Evolutionary conservation across 179 eudicot species (phyloP), one percentile per base, ranked within the genome.

Genomic region (Silene noctiflora): DNA sequence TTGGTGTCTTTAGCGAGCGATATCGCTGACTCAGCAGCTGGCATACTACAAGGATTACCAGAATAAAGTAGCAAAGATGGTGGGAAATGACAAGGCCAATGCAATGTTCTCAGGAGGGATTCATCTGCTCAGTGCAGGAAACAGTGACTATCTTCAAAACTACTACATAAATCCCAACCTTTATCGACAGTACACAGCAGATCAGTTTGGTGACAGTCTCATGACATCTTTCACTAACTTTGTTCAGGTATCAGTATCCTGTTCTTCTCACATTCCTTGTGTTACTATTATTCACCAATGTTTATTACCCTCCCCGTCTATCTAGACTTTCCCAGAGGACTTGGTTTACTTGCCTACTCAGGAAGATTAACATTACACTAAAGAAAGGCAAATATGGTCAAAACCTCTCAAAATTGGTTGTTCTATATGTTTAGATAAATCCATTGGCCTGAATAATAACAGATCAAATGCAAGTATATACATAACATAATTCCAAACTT

Each of bases 121-220:
- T n/a, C 84, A 85, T 73, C 67, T 85, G 27, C 60, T 83, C 11
- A 81, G 84, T 68, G 86, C 88, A 22, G 88, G 86, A 44, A 64
- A 76, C 42, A 83, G 88, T 81, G 88, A 85, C 53, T 85, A 75
- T 71, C 74, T 85, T 21, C 88, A 82, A 56, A 85, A 85, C 25
- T 85, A 80, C 77, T 85, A 83, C 69, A 69, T 85, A 16, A 78
- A 85, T 55, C 86, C 88, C 27, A 51, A 16, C 14, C 62, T 83
- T 2, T 67, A 78, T 46, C 74, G 80, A 63, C 84, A 73, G 55
- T 85, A 82, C 56, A 46, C 88, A 7, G 74, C 85, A 56, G 84
- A 82, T 70, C 87, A 82, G 77, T 80, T 71, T 77, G 79, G 80
- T 22, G 85, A 82, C 42, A 35, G 61, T 65, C 88, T 85, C 59